These are phyloP conservation scores for Salix exigua DNA, from an alignment of 345 rosid species.

Conservation along the genomic window DNA sequence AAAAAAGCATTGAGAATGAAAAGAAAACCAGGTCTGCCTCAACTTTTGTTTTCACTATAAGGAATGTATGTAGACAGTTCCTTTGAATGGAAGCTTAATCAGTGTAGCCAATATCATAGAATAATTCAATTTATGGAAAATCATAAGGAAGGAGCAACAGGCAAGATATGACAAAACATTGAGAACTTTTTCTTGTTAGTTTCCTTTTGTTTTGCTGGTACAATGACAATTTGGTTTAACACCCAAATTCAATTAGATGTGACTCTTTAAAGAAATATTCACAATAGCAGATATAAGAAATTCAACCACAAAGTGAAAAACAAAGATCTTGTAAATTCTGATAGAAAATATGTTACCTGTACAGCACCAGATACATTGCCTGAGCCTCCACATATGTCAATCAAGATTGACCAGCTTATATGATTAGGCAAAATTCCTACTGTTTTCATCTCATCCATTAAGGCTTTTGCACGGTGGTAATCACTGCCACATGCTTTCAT, in stretches of 20 bases:
- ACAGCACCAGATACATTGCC: slow-evolving; percentile 69
- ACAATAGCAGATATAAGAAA: not conserved
- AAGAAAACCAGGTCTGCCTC: not conserved
- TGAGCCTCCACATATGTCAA: slow-evolving; percentile 66
- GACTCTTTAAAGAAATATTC: not conserved
- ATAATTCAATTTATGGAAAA: not conserved
- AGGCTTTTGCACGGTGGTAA: slow-evolving; percentile 57
- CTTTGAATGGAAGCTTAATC: not conserved
- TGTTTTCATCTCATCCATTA: slow-evolving; percentile 79
- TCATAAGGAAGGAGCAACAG: not conserved
- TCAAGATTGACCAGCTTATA: slow-evolving; percentile 86
- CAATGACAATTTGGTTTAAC: not conserved
- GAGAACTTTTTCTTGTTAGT: not conserved
- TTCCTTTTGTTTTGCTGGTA: not conserved
- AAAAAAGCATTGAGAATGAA: not conserved
- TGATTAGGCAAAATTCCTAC: slow-evolving; percentile 68
- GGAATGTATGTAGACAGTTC: not conserved
- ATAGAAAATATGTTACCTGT: slow-evolving; percentile 47
- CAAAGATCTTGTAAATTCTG: not conserved
- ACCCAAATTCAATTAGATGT: slow-evolving; percentile 1
- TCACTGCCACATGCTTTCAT: slow-evolving; percentile 87
- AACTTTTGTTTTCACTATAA: not conserved
- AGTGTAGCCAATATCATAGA: not conserved
- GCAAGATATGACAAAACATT: not conserved
- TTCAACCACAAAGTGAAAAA: not conserved